Percentiles rank a stretch among this genome's conserved stretches.
phyloP scores from a whole-genome alignment of 202 grass and related monocot species.

The Panicum hallii region DNA sequence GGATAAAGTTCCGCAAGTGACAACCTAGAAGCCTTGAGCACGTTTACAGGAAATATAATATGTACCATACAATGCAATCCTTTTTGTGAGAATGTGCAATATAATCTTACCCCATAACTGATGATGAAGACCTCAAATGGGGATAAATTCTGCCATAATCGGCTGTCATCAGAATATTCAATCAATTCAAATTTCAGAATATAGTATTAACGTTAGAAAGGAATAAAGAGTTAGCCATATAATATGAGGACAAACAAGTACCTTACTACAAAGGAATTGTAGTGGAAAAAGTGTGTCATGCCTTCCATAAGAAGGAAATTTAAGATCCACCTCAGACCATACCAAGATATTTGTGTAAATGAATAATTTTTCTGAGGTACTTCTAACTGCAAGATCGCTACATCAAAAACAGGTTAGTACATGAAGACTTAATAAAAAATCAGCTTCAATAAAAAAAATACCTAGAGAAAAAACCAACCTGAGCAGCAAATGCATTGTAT shows the following conservation, averaged over 20 bases:
- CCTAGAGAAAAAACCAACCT: constrained; percentile 60
- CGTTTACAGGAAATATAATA: constrained; percentile 8
- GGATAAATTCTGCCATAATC: constrained; percentile 77
- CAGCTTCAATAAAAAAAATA: constrained; percentile 21
- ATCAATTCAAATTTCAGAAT: constrained; percentile 37
- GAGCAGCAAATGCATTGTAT: constrained; percentile 92
- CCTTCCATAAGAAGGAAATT: constrained; percentile 82
- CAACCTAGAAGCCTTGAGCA: background rate
- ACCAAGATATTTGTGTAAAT: constrained; percentile 64
- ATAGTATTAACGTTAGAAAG: constrained; percentile 14
- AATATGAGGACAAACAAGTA: constrained; percentile 31
- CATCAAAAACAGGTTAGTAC: constrained; percentile 52
- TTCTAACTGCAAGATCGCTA: constrained; percentile 80
- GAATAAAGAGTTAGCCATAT: background rate
- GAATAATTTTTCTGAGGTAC: constrained; percentile 82
- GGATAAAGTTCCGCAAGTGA: background rate
- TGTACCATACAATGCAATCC: background rate
- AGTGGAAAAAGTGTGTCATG: constrained; percentile 88
- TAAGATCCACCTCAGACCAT: constrained; percentile 82
- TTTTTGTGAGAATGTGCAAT: constrained; percentile 4
- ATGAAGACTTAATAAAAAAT: background rate
- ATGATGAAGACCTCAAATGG: constrained; percentile 93
- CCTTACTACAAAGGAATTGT: constrained; percentile 95
- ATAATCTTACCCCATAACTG: constrained; percentile 89
- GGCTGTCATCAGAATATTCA: constrained; percentile 62